phyloP scores from a whole-genome alignment of 805 yeast species.

The Nakazawaea pomicola region DNA sequence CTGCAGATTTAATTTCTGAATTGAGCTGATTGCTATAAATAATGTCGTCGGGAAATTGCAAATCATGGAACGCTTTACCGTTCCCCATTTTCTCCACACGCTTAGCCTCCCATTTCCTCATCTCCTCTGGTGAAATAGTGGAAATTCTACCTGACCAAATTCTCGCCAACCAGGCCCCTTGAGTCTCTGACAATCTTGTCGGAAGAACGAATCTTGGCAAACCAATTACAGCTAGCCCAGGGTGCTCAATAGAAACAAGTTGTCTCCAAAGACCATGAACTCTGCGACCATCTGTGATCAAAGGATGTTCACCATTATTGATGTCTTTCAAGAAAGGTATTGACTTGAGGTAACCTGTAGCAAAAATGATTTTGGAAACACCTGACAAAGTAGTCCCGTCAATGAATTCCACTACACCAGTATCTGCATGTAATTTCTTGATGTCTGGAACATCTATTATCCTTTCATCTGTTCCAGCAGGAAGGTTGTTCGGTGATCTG shows the following conservation, averaged over 20 bases:
- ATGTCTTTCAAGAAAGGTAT: slow-evolving; percentile 47
- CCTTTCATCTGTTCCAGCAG: slow-evolving; percentile 38
- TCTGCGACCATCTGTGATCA: slow-evolving; percentile 42
- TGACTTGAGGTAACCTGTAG: slow-evolving; percentile 66
- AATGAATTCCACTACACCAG: slow-evolving; percentile 34
- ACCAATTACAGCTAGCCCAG: slow-evolving; percentile 60
- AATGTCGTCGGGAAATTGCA: slow-evolving; percentile 53
- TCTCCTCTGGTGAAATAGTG: slow-evolving; percentile 44
- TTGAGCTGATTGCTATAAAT: slow-evolving; percentile 48
- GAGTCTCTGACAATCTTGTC: slow-evolving; percentile 55
- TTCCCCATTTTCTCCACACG: slow-evolving; percentile 40
- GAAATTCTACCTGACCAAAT: slow-evolving; percentile 51
- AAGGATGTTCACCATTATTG: slow-evolving; percentile 22
- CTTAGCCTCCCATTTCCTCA: slow-evolving; percentile 36
- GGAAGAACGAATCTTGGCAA: slow-evolving; percentile 60
- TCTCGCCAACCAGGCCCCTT: slow-evolving; percentile 61
- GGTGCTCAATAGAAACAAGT: slow-evolving; percentile 51
- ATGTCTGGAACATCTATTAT: slow-evolving; percentile 41
- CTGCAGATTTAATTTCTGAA: slow-evolving; percentile 30
- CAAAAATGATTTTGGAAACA: slow-evolving; percentile 57
- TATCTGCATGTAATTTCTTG: slow-evolving; percentile 30
- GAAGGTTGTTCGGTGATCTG: slow-evolving; percentile 38
- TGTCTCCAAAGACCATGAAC: slow-evolving; percentile 57
- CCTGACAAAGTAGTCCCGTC: slow-evolving; percentile 42
- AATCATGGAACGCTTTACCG: slow-evolving; percentile 44